phyloP scores from a whole-genome alignment of 805 yeast species.

The Grigorovia yakushimaensis region DNA sequence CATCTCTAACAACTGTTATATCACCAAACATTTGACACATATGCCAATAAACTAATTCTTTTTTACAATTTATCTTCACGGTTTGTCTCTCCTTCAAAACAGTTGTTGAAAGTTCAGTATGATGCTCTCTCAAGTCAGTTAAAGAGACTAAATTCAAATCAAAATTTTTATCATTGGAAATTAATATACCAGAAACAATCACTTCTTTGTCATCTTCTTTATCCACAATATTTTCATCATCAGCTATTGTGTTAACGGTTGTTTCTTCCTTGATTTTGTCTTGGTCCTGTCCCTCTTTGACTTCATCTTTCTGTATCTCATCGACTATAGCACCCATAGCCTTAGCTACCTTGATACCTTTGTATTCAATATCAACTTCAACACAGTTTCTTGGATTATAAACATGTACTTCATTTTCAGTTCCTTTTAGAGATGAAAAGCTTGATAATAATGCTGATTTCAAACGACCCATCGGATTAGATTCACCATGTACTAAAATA shows the following conservation, averaged over 20 bases:
- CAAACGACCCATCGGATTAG: constrained; percentile 96
- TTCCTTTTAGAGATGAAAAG: constrained; percentile 69
- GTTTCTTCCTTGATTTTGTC: too few species aligned
- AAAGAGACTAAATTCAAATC: constrained; percentile 74
- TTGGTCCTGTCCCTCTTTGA: constrained; percentile 46
- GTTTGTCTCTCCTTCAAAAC: constrained; percentile 74
- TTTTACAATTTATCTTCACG: constrained; percentile 68
- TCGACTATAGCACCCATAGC: constrained; percentile 53
- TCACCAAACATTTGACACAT: constrained; percentile 91
- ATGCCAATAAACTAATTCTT: constrained; percentile 79
- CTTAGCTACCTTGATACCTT: constrained; percentile 77
- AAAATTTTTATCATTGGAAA: constrained; percentile 69
- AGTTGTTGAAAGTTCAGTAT: constrained; percentile 74
- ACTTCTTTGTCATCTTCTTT: constrained; percentile 21
- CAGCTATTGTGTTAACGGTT: too few species aligned
- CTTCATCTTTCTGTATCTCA: constrained; percentile 28
- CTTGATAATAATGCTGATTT: constrained; percentile 87
- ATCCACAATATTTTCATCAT: constrained; percentile 16
- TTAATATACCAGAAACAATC: constrained; percentile 70
- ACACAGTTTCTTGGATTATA: constrained; percentile 90
- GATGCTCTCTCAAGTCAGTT: constrained; percentile 78
- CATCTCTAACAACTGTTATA: constrained; percentile 54
- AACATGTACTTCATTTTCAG: constrained; percentile 83
- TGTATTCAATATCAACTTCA: constrained; percentile 62
- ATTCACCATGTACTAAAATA: constrained; percentile 93